A percentile compares a stretch with the other conserved stretches of the same genome.
These are phyloP conservation scores for Pugionium dolabratum DNA, from an alignment of 345 rosid genomes.

Conservation along the genomic window DNA sequence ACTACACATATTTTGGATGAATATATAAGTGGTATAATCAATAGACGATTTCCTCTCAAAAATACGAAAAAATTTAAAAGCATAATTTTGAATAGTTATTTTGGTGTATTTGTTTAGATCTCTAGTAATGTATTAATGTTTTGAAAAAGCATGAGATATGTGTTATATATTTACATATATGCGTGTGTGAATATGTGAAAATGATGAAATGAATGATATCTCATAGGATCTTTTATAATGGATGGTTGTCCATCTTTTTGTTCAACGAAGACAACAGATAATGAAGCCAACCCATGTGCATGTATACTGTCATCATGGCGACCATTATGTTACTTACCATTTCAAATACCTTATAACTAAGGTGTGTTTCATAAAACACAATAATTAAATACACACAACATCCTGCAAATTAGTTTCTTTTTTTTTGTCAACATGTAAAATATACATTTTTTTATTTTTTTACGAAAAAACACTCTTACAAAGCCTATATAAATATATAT, in stretches of 20 bases:
- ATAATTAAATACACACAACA: background rate
- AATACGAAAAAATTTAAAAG: no score
- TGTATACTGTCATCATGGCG: slow-evolving; percentile 35
- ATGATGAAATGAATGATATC: no score
- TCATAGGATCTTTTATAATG: background rate
- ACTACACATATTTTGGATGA: no score
- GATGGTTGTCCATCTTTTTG: slow-evolving; percentile 36
- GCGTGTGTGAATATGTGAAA: no score
- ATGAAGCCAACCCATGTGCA: slow-evolving; percentile 43
- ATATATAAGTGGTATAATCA: no score
- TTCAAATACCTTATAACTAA: slow-evolving; percentile 12
- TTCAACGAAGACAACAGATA: slow-evolving; percentile 39
- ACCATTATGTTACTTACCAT: slow-evolving; percentile 20
- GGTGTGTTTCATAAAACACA: slow-evolving; percentile 8
- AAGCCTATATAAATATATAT: background rate
- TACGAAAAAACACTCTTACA: background rate
- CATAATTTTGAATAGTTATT: no score
- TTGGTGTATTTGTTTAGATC: no score
- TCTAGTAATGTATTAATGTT: no score
- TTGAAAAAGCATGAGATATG: no score
- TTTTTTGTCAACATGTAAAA: background rate
- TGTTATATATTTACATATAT: no score
- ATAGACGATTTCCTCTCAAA: no score
- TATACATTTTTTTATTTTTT: no score
- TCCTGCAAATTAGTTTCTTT: background rate